Percentiles rank a stretch among this genome's conserved stretches.
Evolutionary conservation across 805 yeast species (phyloP).

Genomic region (Komagataella pseudopastoris): DNA sequence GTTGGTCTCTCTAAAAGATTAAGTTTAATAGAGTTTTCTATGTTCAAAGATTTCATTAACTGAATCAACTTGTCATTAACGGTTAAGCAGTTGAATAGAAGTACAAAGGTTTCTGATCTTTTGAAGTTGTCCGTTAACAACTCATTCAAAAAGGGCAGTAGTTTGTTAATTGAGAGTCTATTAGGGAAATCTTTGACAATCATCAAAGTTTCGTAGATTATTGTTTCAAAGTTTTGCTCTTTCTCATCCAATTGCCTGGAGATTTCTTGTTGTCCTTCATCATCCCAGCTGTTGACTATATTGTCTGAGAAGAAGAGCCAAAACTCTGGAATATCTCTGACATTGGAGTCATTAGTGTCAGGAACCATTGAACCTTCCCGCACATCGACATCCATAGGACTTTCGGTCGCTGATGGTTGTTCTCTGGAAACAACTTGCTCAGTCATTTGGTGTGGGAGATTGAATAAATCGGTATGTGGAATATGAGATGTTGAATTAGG

Average conservation of each 20-base stretch:
- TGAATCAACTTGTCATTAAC: constrained; percentile 5
- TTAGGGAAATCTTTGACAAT: constrained; percentile 2
- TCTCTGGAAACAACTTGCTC: background rate
- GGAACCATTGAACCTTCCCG: background rate
- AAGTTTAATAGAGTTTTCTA: constrained; percentile 13
- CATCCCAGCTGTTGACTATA: constrained; percentile 7
- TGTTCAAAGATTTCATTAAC: constrained; percentile 13
- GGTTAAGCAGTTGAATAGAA: constrained; percentile 14
- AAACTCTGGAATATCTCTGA: background rate
- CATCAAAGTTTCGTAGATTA: constrained; percentile 1
- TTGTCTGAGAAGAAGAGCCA: background rate
- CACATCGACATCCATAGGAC: background rate
- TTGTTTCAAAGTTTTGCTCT: background rate
- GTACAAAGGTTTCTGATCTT: constrained; percentile 6
- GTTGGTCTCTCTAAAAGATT: constrained; percentile 14
- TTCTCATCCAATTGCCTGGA: constrained; percentile 5
- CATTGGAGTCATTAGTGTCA: background rate
- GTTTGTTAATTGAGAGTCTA: constrained; percentile 5
- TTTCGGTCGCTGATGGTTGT: background rate
- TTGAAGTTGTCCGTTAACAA: background rate
- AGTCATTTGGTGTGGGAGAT: background rate
- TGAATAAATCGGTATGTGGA: background rate
- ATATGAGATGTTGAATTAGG: background rate
- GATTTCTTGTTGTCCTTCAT: constrained; percentile 10
- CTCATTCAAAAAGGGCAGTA: background rate